These are phyloP conservation scores for Bimuria novae-zelandiae DNA, from an alignment of 2,329 filamentous ascomycete genomes.

Conservation along the genomic window DNA sequence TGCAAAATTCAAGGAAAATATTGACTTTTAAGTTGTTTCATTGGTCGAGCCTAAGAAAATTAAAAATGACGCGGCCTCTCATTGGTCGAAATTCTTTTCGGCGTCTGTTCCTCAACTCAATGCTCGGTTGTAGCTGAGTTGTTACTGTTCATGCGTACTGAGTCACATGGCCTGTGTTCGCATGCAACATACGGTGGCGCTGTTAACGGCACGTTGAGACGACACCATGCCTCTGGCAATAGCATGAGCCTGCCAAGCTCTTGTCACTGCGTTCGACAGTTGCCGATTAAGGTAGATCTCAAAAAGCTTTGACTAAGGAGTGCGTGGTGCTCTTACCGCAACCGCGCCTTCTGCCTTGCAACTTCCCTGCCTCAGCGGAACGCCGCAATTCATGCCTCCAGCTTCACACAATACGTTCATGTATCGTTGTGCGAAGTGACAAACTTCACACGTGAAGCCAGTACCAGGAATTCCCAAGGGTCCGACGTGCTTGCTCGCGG, in stretches of 20 bases:
- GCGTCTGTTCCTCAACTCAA: background rate
- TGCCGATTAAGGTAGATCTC: background rate
- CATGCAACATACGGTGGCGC: background rate
- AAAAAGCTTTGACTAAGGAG: constrained; percentile 1
- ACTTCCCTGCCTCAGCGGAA: background rate
- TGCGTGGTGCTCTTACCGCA: background rate
- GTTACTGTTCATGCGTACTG: too few species aligned
- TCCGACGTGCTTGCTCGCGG: too few species aligned
- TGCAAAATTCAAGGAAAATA: background rate
- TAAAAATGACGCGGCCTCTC: too few species aligned
- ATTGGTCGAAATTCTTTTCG: background rate
- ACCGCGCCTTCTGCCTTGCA: background rate
- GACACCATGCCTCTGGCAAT: background rate
- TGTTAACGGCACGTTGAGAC: background rate
- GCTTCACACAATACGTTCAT: background rate
- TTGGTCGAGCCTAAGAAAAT: background rate
- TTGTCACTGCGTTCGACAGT: constrained; percentile 1
- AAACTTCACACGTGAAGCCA: too few species aligned
- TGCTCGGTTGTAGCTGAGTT: too few species aligned
- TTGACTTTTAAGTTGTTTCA: background rate
- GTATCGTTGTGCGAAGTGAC: background rate
- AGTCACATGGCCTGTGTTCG: too few species aligned
- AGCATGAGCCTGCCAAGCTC: background rate
- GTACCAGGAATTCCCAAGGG: too few species aligned
- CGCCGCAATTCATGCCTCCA: background rate